These are phyloP conservation scores for Eleusine indica DNA, from an alignment of 176 grass and related monocot genomes.

Conservation along the genomic window DNA sequence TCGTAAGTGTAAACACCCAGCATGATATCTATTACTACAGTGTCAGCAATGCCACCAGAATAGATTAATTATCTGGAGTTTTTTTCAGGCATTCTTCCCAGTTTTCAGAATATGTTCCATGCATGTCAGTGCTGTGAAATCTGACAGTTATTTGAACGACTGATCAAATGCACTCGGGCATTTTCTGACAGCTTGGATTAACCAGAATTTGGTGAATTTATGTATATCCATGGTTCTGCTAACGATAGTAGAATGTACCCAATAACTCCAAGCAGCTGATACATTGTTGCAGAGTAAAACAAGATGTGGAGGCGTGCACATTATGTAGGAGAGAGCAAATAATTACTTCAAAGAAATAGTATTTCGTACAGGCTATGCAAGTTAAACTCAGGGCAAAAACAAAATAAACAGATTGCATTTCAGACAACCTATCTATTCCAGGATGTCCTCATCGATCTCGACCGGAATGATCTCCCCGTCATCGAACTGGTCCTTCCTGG, in stretches of 20 bases:
- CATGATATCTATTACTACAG: slow-evolving; percentile 47
- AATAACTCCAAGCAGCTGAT: neutral
- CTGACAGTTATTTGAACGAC: too few relatives aligned
- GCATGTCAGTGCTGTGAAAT: neutral
- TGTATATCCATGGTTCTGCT: neutral
- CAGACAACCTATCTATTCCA: slow-evolving; percentile 44
- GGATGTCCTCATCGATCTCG: slow-evolving; percentile 70
- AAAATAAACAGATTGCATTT: slow-evolving; percentile 19
- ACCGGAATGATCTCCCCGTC: slow-evolving; percentile 61
- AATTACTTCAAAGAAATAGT: slow-evolving; percentile 30
- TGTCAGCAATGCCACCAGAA: neutral
- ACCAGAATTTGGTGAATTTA: neutral
- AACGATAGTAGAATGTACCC: neutral
- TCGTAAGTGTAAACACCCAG: slow-evolving; percentile 64
- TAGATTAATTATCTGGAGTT: neutral
- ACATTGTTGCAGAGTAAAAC: neutral
- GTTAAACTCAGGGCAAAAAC: neutral
- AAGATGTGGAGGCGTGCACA: neutral
- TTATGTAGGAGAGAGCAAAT: neutral
- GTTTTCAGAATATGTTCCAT: neutral
- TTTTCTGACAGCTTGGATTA: neutral
- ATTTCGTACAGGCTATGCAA: slow-evolving; percentile 27
- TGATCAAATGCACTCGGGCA: neutral
- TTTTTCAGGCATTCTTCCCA: neutral
- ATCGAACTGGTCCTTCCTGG: slow-evolving; percentile 69